phyloP scores from a whole-genome alignment of 2,329 filamentous ascomycete genomes.

The Kalmusia sp. region DNA sequence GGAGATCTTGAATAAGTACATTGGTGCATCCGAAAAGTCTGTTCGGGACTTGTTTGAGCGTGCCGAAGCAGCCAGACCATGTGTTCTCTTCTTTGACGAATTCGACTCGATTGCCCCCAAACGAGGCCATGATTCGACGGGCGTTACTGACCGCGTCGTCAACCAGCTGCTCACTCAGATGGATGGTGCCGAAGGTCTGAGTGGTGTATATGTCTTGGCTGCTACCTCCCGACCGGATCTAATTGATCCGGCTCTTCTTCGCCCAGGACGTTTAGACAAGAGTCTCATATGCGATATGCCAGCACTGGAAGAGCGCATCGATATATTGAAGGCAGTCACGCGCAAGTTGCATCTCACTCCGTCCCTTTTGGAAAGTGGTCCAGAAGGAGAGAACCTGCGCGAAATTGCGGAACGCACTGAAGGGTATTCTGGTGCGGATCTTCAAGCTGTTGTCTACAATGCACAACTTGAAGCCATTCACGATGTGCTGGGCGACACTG shows the following conservation, averaged over 20 bases:
- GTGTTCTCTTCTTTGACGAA: conserved; percentile 97
- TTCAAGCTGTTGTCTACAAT: conserved; percentile 95
- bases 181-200: conserved; percentile 95
- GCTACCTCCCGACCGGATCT: conserved; percentile 92
- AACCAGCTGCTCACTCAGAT: conserved; percentile 98
- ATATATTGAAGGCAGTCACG: conserved; percentile 87
- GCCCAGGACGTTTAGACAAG: conserved; percentile 93
- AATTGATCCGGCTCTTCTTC: conserved; percentile 90
- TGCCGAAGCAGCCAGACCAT: conserved; percentile 87
- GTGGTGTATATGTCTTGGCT: conserved; percentile 93
- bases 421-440: conserved; percentile 91
- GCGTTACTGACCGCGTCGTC: conserved; percentile 97
- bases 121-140: conserved; percentile 93
- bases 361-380: conserved; percentile 61
- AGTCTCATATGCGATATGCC: conserved; percentile 92
- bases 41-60: conserved; percentile 95
- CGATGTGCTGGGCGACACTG: conserved; percentile 75
- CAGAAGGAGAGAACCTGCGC: conserved; percentile 55
- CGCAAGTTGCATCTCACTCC: conserved; percentile 77
- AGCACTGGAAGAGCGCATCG: conserved; percentile 76
- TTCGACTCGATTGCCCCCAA: conserved; percentile 98
- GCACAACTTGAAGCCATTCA: conserved; percentile 97
- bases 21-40: conserved; percentile 94
- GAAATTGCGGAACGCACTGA: conserved; percentile 82
- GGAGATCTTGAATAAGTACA: conserved; percentile 99